phyloP scores from a whole-genome alignment of 169 alveolate species.

The Amoebophrya sp. region DNA sequence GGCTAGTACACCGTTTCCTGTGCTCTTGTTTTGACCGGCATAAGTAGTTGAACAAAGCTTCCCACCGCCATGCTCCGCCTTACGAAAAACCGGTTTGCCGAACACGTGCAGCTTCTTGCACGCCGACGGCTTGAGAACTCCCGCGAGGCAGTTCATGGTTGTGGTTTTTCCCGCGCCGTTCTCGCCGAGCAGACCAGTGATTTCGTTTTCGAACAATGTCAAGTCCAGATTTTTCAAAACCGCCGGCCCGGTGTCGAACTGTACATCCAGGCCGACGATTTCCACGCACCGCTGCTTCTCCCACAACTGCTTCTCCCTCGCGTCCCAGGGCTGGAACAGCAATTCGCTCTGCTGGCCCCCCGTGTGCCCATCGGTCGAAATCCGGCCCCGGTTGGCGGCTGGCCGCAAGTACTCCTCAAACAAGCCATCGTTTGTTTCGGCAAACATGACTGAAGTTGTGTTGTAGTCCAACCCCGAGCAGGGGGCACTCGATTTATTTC shows the following conservation, averaged over 20 bases:
- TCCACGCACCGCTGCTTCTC: neutral
- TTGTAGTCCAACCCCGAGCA: too few species aligned
- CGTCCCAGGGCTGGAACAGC: neutral
- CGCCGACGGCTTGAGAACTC: constrained; percentile 30
- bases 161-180: constrained; percentile 81
- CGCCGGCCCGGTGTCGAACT: neutral
- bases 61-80: neutral
- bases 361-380: too few species aligned
- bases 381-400: too few species aligned
- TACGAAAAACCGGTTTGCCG: neutral
- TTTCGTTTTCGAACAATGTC: constrained; percentile 65
- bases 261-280: neutral
- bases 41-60: too few species aligned
- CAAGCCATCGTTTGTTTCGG: too few species aligned
- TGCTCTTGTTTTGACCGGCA: neutral
- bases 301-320: neutral
- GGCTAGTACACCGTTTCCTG: too few species aligned
- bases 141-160: constrained; percentile 55
- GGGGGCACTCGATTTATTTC: too few species aligned
- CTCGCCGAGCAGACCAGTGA: constrained; percentile 70
- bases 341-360: too few species aligned
- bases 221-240: constrained; percentile 51
- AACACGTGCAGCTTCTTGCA: neutral
- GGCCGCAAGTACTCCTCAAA: too few species aligned
- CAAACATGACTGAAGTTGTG: too few species aligned